Evolutionary conservation across 306 rosid genomes (phyloP), one percentile per base, ranked within the genome.

Genomic region (Senna siamea): DNA sequence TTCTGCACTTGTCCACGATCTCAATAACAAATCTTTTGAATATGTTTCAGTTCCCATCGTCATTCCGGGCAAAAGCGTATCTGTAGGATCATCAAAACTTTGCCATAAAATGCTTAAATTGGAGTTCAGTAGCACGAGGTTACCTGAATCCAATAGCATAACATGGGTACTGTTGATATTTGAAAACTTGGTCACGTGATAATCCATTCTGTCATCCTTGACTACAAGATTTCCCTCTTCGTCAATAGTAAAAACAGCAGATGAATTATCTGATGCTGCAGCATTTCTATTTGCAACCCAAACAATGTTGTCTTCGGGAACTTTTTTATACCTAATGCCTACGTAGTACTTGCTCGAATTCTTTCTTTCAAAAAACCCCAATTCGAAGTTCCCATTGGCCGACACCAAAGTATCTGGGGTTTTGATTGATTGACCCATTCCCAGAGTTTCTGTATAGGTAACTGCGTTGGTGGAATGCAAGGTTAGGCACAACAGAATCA

Each of bases 81-180:
- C 23, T 26, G 40, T 46, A 6, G 71, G 71, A 65, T 65, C 0
- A n/a, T 67, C 58, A 2, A 67, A 67, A 30, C 72, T 56, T 26
- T 56, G 70, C 70, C 55, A 66, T 8, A 66, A 23, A 26, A 67
- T 2, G n/a, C 26, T 37, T 7, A 7, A 15, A 6, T 9, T 47
- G 9, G 15, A 18, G 41, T 69, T 19, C 4, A 69, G 0, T 2
- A 34, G 22, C n/a, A 51, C 0, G 35, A 69, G 37, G 19, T 69
- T 69, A 67, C 74, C 74, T 10, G 75, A 52, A 53, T 70, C 75
- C 75, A 53, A 20, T 7, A 70, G 52, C 75, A 1, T 2, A 6
- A 15, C 75, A 20, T 19, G 5, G 2, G 62, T 69, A 19, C 13
- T 69, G 74, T 20, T 38, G 22, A 12, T 18, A 9, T 2, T 12